Conservation (phyloP, 805 yeast genomes). For the Citeromyces matritensis region DNA sequence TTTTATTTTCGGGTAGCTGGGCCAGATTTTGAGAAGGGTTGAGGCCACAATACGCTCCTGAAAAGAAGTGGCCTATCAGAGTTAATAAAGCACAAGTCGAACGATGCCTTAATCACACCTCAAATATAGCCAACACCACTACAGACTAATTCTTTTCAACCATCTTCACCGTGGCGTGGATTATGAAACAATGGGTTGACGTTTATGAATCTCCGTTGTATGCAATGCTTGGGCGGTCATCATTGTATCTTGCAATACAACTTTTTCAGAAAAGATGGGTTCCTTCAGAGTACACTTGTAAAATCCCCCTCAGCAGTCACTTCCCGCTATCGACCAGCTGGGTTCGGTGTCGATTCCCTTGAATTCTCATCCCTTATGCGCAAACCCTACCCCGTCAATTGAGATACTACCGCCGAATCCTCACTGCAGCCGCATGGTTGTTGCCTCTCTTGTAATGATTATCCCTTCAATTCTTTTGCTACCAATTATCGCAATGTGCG, state of each 20-base stretch:
- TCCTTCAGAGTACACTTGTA: slow-evolving; percentile 49
- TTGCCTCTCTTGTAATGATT: slow-evolving; percentile 65
- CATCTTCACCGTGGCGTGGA: no score
- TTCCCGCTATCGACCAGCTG: slow-evolving; percentile 48
- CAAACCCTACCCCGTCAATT: slow-evolving; percentile 56
- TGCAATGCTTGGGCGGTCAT: slow-evolving; percentile 60
- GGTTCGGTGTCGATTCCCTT: slow-evolving; percentile 70
- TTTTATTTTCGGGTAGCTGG: slow-evolving; percentile 67
- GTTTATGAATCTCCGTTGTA: slow-evolving; percentile 76
- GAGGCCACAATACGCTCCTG: slow-evolving; percentile 67
- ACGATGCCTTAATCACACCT: no score
- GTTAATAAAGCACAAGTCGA: no score
- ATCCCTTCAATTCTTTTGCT: slow-evolving; percentile 53
- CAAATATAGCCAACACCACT: no score
- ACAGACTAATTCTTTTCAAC: no score
- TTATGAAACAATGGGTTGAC: slow-evolving; percentile 12
- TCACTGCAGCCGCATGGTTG: slow-evolving; percentile 42
- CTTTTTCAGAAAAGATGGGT: slow-evolving; percentile 44
- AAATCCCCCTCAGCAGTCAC: no score
- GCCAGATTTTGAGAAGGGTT: slow-evolving; percentile 81
- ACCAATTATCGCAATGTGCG: slow-evolving; percentile 45
- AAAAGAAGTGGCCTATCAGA: slow-evolving; percentile 29
- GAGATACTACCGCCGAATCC: slow-evolving; percentile 55
- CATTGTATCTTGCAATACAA: slow-evolving; percentile 49
- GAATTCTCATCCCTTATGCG: slow-evolving; percentile 60